These are phyloP conservation scores for Rhodotorula toruloides DNA, from an alignment of 768 basidiomycete genomes.

Conservation along the genomic window DNA sequence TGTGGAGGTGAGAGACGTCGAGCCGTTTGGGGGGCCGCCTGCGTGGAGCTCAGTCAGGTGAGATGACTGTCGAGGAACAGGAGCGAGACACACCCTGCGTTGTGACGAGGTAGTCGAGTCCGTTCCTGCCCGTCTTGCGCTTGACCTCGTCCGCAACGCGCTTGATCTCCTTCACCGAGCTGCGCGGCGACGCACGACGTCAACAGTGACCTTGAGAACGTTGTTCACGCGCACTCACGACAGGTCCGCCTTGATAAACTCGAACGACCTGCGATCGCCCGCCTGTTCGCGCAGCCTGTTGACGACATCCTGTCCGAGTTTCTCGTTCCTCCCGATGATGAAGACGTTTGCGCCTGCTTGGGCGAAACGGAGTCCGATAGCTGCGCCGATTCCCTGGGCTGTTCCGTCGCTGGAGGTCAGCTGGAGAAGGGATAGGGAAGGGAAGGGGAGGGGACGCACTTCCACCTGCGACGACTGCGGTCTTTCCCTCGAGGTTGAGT, in stretches of 20 bases:
- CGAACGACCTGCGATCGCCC: constrained; percentile 28
- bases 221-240: constrained; percentile 21
- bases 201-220: no score
- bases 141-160: constrained; percentile 28
- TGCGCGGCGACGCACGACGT: neutral
- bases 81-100: constrained; percentile 28
- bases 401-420: neutral
- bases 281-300: constrained; percentile 16
- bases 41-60: neutral
- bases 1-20: neutral
- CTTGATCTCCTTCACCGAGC: constrained; percentile 27
- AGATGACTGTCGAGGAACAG: neutral
- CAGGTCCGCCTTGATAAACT: constrained; percentile 42
- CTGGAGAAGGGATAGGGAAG: neutral
- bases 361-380: constrained; percentile 33
- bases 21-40: constrained; percentile 39
- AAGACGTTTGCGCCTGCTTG: constrained; percentile 39
- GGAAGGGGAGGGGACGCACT: constrained; percentile 4
- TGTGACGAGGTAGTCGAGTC: constrained; percentile 38
- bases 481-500: constrained; percentile 32
- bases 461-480: constrained; percentile 31
- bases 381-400: constrained; percentile 40
- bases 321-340: constrained; percentile 39
- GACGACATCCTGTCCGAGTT: constrained; percentile 24
- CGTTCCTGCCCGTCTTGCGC: constrained; percentile 30